phyloP scores from a whole-genome alignment of 2,329 filamentous ascomycete genomes.

The Colletotrichum sojae region DNA sequence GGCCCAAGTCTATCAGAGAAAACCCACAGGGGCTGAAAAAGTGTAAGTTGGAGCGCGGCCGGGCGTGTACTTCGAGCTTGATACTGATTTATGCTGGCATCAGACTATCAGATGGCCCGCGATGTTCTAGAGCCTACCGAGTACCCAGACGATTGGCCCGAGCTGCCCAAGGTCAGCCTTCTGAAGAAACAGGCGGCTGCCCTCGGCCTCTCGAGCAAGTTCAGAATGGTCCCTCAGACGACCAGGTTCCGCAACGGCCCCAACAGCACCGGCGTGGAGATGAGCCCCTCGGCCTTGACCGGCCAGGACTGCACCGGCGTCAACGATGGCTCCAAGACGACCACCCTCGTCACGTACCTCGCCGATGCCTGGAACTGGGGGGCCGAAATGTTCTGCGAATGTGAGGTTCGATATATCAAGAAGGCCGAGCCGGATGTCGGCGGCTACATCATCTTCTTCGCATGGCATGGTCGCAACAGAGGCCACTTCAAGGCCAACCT shows the following conservation, averaged over 20 bases:
- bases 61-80: neutral
- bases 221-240: slow-evolving; percentile 71
- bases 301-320: slow-evolving; percentile 75
- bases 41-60: slow-evolving; percentile 59
- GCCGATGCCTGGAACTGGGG: slow-evolving; percentile 81
- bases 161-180: slow-evolving; percentile 70
- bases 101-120: slow-evolving; percentile 71
- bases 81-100: neutral
- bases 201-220: slow-evolving; percentile 66
- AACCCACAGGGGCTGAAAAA: slow-evolving; percentile 57
- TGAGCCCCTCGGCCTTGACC: slow-evolving; percentile 71
- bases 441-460: slow-evolving; percentile 76
- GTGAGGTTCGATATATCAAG: slow-evolving; percentile 75
- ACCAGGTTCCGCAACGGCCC: slow-evolving; percentile 73
- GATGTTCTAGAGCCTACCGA: slow-evolving; percentile 70
- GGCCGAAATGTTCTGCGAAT: slow-evolving; percentile 79
- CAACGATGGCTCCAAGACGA: slow-evolving; percentile 79
- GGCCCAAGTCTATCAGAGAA: slow-evolving; percentile 71
- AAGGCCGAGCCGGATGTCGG: slow-evolving; percentile 61
- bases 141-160: slow-evolving; percentile 72
- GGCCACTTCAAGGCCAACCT: slow-evolving; percentile 68
- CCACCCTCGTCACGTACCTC: slow-evolving; percentile 76
- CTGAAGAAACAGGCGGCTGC: slow-evolving; percentile 69
- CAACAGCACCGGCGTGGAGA: slow-evolving; percentile 75
- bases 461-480: slow-evolving; percentile 74